These are phyloP conservation scores for Scenedesmus sp. DNA, from an alignment of 163 green algal genomes.

Conservation along the genomic window DNA sequence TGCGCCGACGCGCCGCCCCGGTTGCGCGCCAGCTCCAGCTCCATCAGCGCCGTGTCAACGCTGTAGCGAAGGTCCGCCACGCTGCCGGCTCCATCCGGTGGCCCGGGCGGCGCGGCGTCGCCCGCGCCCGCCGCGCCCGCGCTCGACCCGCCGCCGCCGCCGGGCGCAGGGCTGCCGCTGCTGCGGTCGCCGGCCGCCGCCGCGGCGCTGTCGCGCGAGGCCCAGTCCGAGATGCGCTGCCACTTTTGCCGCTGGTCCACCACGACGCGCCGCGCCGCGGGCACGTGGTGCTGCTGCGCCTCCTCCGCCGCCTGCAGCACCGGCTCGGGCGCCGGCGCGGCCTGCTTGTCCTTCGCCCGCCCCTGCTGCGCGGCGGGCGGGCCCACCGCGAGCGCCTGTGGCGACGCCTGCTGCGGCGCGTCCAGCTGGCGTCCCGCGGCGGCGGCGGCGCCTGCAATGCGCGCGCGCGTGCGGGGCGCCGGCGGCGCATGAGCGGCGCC, in stretches of 20 bases:
- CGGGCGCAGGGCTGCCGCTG: not conserved
- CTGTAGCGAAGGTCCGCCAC: constrained; percentile 26
- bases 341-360: not conserved
- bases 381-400: not conserved
- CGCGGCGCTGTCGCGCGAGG: constrained; percentile 43
- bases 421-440: not conserved
- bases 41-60: constrained; percentile 37
- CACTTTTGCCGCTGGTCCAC: constrained; percentile 58
- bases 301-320: not conserved
- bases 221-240: constrained; percentile 62
- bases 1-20: not conserved
- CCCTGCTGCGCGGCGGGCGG: not conserved
- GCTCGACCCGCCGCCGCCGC: too few relatives aligned
- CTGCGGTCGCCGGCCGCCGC: constrained; percentile 8
- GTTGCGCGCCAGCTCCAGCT: constrained; percentile 36
- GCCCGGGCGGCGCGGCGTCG: not conserved
- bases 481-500: too few relatives aligned
- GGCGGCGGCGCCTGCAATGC: not conserved
- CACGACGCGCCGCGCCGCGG: constrained; percentile 28
- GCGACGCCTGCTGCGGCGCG: constrained; percentile 10
- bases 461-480: too few relatives aligned
- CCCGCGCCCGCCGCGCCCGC: too few relatives aligned
- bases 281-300: constrained; percentile 18
- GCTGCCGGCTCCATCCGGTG: constrained; percentile 6
- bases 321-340: too few relatives aligned